phyloP scores from a whole-genome alignment of 331 rosid species.

The Rhamnella rubrinervis region DNA sequence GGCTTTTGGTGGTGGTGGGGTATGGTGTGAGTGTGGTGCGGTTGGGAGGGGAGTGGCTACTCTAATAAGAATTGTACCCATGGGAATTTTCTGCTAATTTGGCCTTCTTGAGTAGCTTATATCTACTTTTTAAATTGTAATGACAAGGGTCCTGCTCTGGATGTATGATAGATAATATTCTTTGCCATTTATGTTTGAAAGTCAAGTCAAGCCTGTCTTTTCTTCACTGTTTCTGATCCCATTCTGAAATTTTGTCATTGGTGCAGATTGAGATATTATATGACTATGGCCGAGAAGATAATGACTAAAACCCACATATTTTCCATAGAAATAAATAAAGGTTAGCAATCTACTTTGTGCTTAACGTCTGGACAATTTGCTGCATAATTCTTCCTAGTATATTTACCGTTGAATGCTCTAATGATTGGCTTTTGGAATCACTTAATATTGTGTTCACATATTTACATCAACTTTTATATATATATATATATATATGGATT shows the following conservation, averaged over 20 bases:
- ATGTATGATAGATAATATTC: no score
- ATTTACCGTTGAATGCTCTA: not conserved
- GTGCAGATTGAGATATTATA: conserved; percentile 89
- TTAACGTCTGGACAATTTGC: not conserved
- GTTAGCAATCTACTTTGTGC: conserved; percentile 29
- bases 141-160: no score
- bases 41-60: no score
- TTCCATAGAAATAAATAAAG: conserved; percentile 51
- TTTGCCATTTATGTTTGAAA: not conserved
- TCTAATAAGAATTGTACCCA: no score
- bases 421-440: not conserved
- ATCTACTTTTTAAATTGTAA: no score
- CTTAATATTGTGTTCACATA: not conserved
- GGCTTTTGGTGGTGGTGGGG: no score
- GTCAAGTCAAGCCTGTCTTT: not conserved
- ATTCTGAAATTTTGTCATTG: conserved; percentile 25
- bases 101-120: no score
- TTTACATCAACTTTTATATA: not conserved
- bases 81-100: no score
- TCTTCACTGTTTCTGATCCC: conserved; percentile 24
- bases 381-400: not conserved
- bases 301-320: conserved; percentile 42
- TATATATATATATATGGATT: not conserved
- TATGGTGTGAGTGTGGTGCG: no score
- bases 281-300: conserved; percentile 82